Conservation (phyloP, 345 rosid genomes). For the Ailanthus altissimus region DNA sequence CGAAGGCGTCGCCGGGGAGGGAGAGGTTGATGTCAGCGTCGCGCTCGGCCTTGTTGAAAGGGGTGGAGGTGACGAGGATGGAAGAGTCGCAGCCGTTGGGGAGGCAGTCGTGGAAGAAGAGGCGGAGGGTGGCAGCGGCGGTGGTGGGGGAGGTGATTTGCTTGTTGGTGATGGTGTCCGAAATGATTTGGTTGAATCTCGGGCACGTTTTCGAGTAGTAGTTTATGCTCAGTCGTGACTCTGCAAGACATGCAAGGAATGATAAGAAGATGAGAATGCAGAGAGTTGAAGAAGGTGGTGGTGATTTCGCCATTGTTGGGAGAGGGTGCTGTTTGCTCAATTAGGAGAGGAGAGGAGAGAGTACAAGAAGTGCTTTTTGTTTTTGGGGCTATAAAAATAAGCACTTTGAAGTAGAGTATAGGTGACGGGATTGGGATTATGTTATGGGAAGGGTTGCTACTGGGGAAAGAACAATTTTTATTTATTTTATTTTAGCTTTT, state of each 20-base stretch:
- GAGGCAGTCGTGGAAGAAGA: constrained; percentile 86
- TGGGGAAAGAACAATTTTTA: neutral
- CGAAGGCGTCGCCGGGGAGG: constrained; percentile 92
- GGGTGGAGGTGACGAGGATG: constrained; percentile 55
- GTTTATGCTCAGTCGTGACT: constrained; percentile 47
- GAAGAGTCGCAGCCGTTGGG: constrained; percentile 83
- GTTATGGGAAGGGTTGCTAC: constrained; percentile 1
- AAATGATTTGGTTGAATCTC: constrained; percentile 56
- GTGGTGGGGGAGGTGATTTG: constrained; percentile 82
- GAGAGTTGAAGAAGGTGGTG: constrained; percentile 24
- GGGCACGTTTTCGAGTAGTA: constrained; percentile 80
- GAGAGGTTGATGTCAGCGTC: constrained; percentile 76
- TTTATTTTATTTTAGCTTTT: neutral
- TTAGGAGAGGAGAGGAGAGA: neutral
- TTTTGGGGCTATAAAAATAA: neutral
- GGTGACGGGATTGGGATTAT: too few species aligned
- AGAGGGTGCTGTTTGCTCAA: constrained; percentile 17
- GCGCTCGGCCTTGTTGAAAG: constrained; percentile 75
- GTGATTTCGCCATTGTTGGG: constrained; percentile 7
- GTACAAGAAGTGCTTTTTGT: neutral
- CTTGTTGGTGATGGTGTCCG: constrained; percentile 65
- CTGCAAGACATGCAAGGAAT: constrained; percentile 19
- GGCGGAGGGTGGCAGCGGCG: constrained; percentile 80
- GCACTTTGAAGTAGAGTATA: neutral
- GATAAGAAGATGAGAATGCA: constrained; percentile 26